A percentile compares a stretch with the other conserved stretches of the same genome.
phyloP scores from a whole-genome alignment of 805 yeast genomes.

The Lipomyces spencermartinsiae region DNA sequence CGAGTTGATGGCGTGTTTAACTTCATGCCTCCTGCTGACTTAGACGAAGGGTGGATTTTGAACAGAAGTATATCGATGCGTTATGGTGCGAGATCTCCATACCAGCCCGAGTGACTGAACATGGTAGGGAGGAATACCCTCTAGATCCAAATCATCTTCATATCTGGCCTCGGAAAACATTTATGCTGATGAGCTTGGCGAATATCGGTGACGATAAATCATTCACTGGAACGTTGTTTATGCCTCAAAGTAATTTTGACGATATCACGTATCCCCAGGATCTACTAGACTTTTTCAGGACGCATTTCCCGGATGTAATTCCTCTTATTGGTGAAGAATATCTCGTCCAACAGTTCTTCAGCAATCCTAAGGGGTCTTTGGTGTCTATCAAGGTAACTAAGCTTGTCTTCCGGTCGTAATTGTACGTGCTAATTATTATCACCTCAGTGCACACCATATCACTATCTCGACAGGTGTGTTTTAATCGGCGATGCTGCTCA shows the following conservation, averaged over 20 bases:
- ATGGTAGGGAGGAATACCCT: slow-evolving; percentile 50
- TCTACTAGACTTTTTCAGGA: slow-evolving; percentile 60
- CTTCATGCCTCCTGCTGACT: slow-evolving; percentile 27
- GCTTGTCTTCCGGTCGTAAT: background rate
- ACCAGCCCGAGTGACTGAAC: slow-evolving; percentile 54
- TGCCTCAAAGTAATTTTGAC: slow-evolving; percentile 74
- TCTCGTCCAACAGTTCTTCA: slow-evolving; percentile 57
- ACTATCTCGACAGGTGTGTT: slow-evolving; percentile 65
- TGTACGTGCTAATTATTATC: background rate
- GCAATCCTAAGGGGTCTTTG: slow-evolving; percentile 77
- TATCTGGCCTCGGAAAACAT: slow-evolving; percentile 88
- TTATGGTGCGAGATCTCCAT: slow-evolving; percentile 81
- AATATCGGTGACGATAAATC: slow-evolving; percentile 75
- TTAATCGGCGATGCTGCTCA: slow-evolving; percentile 94
- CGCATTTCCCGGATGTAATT: slow-evolving; percentile 77
- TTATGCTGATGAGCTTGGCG: slow-evolving; percentile 89
- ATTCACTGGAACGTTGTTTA: slow-evolving; percentile 88
- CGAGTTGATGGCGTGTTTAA: background rate
- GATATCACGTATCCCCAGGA: slow-evolving; percentile 53
- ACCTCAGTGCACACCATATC: slow-evolving; percentile 65
- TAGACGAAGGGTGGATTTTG: slow-evolving; percentile 65
- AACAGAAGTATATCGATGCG: slow-evolving; percentile 82
- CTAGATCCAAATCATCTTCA: slow-evolving; percentile 80
- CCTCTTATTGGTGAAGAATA: slow-evolving; percentile 66
- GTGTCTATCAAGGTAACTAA: slow-evolving; percentile 60